phyloP scores from a whole-genome alignment of 78 protist genomes.

The Polysphondylium violaceum region DNA sequence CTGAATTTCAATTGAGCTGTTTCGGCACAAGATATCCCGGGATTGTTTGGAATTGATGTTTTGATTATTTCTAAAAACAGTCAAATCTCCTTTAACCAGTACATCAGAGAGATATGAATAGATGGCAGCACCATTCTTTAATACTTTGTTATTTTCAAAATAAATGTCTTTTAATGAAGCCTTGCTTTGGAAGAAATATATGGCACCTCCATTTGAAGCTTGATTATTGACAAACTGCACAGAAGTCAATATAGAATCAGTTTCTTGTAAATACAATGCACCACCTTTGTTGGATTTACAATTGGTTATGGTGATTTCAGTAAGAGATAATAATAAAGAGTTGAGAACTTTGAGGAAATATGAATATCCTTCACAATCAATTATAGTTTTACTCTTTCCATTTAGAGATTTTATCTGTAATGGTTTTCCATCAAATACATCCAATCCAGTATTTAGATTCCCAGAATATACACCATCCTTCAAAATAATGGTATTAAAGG shows the following conservation, averaged over 20 bases:
- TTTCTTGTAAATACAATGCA: background rate
- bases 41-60: background rate
- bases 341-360: background rate
- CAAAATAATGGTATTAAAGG: too few relatives aligned
- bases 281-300: background rate
- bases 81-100: too few relatives aligned
- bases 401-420: background rate
- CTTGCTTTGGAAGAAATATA: background rate
- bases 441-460: too few relatives aligned
- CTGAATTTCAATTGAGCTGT: too few relatives aligned
- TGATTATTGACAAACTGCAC: background rate
- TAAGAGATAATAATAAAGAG: too few relatives aligned
- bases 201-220: background rate
- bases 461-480: too few relatives aligned
- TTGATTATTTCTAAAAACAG: too few relatives aligned
- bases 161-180: background rate
- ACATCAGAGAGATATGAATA: background rate
- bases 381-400: background rate
- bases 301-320: background rate
- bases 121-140: conserved; percentile 10
- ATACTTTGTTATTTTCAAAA: background rate
- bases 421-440: too few relatives aligned
- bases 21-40: background rate
- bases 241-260: background rate
- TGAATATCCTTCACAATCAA: background rate